A percentile compares a stretch with the other conserved stretches of the same genome.
Evolutionary conservation across 2,329 filamentous ascomycete genomes (phyloP).

Genomic region (Chlorencoelia australis): DNA sequence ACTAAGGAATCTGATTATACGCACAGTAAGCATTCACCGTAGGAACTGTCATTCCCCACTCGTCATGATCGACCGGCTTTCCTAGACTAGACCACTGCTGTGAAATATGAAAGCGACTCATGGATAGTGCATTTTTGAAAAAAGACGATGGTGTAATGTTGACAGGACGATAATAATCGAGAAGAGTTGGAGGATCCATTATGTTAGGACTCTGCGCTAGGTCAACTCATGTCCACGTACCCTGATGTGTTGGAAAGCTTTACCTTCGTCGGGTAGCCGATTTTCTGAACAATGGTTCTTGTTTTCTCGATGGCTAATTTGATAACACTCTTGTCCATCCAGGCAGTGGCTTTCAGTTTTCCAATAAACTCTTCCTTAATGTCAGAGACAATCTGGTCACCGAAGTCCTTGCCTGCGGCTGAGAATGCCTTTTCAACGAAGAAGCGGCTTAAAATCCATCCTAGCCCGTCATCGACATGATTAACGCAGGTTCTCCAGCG

Average conservation of each 20-base stretch:
- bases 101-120: constrained; percentile 37
- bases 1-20: too few relatives aligned
- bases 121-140: constrained; percentile 47
- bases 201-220: constrained; percentile 43
- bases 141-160: constrained; percentile 40
- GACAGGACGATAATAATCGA: constrained; percentile 45
- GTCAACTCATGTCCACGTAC: constrained; percentile 8
- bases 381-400: constrained; percentile 59
- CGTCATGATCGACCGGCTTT: constrained; percentile 48
- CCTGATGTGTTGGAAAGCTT: not conserved
- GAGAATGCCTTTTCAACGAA: constrained; percentile 61
- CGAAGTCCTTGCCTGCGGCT: constrained; percentile 53
- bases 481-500: constrained; percentile 56
- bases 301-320: constrained; percentile 54
- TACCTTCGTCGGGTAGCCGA: constrained; percentile 52
- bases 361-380: constrained; percentile 58
- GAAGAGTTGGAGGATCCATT: constrained; percentile 44
- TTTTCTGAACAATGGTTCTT: constrained; percentile 56
- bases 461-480: constrained; percentile 46
- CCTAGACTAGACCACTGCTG: constrained; percentile 47
- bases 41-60: constrained; percentile 50
- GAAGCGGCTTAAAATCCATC: constrained; percentile 62
- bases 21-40: constrained; percentile 60
- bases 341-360: constrained; percentile 46
- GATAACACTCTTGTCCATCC: constrained; percentile 55